phyloP scores from a whole-genome alignment of 805 yeast species.

The Candida pini region DNA sequence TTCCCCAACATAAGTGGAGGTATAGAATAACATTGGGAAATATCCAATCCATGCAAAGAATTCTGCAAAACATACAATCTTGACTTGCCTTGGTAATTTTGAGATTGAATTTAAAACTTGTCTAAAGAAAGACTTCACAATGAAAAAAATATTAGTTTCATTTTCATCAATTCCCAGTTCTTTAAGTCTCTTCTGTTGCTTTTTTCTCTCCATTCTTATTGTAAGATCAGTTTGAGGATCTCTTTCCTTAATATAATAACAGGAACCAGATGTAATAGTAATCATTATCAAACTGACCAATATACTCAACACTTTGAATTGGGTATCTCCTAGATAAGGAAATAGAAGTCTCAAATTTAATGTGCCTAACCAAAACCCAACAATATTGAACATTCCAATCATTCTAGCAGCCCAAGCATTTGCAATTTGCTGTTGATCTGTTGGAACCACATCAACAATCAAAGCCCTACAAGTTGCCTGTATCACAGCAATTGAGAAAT shows the following conservation, averaged over 20 bases:
- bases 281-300: slow-evolving; percentile 38
- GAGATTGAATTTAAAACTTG: slow-evolving; percentile 33
- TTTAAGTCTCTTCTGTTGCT: slow-evolving; percentile 26
- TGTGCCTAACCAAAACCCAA: slow-evolving; percentile 51
- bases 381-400: slow-evolving; percentile 54
- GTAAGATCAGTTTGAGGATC: slow-evolving; percentile 39
- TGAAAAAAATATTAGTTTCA: slow-evolving; percentile 11
- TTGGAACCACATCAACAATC: slow-evolving; percentile 55
- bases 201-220: slow-evolving; percentile 33
- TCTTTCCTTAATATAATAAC: slow-evolving; percentile 40
- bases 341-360: slow-evolving; percentile 34
- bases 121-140: slow-evolving; percentile 21
- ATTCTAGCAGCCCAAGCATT: slow-evolving; percentile 66
- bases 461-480: slow-evolving; percentile 59
- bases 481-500: slow-evolving; percentile 52
- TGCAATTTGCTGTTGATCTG: slow-evolving; percentile 50
- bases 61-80: slow-evolving; percentile 48
- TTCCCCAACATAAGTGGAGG: slow-evolving; percentile 62
- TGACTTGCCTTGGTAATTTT: slow-evolving; percentile 45
- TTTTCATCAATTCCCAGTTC: slow-evolving; percentile 32
- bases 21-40: slow-evolving; percentile 59
- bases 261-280: slow-evolving; percentile 34
- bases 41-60: slow-evolving; percentile 67
- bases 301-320: slow-evolving; percentile 44
- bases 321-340: slow-evolving; percentile 41